phyloP scores from a whole-genome alignment of 768 basidiomycete genomes.

The Daedaleopsis sinensis region DNA sequence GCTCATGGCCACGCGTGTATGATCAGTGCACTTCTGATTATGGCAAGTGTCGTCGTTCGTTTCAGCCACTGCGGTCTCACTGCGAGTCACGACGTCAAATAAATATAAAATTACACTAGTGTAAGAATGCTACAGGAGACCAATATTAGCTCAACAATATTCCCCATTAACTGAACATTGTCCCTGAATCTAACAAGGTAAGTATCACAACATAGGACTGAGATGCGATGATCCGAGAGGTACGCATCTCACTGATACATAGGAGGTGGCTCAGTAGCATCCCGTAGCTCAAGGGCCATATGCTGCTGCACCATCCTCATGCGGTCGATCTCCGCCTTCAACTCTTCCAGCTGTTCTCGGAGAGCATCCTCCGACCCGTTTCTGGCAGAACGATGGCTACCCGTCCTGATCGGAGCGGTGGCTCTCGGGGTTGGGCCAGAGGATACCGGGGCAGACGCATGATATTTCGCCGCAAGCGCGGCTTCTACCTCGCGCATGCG shows the following conservation, averaged over 20 bases:
- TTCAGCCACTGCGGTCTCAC: neutral
- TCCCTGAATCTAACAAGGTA: too few relatives aligned
- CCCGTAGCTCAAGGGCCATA: conserved; percentile 5
- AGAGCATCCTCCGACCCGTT: conserved; percentile 1
- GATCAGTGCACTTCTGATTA: neutral
- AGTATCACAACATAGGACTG: too few relatives aligned
- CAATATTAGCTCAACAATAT: too few relatives aligned
- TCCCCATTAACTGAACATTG: too few relatives aligned
- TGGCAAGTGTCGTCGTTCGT: conserved; percentile 1
- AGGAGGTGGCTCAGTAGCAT: conserved; percentile 5
- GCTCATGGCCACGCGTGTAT: neutral
- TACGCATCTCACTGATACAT: neutral
- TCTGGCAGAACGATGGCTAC: neutral
- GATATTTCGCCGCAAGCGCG: conserved; percentile 1
- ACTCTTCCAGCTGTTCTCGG: conserved; percentile 1
- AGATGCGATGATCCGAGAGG: too few relatives aligned
- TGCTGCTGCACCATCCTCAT: conserved; percentile 9
- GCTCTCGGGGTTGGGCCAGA: neutral
- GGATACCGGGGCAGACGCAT: neutral
- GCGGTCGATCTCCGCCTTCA: conserved; percentile 2
- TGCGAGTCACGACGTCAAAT: neutral
- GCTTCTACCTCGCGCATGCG: conserved; percentile 8
- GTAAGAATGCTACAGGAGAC: too few relatives aligned
- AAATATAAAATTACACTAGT: neutral
- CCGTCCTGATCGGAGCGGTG: neutral